These are phyloP conservation scores for Nepenthes alata DNA, from an alignment of 179 eudicot species.

Conservation along the genomic window DNA sequence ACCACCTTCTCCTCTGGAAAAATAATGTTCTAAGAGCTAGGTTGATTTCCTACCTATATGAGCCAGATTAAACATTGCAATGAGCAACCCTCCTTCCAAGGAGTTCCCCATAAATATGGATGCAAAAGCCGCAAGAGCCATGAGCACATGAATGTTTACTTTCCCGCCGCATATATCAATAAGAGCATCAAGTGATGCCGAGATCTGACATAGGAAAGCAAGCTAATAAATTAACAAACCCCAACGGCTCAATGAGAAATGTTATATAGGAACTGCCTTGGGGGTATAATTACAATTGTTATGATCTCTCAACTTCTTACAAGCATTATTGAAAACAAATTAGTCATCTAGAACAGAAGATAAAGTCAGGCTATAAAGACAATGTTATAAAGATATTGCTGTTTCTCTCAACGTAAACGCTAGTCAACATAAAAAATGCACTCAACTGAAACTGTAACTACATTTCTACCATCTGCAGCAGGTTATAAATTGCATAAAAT, in stretches of 20 bases:
- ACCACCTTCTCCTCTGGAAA: background rate
- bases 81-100: slow-evolving; percentile 92
- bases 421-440: too few relatives aligned
- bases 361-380: too few relatives aligned
- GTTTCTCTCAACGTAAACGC: too few relatives aligned
- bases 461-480: too few relatives aligned
- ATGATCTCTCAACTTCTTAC: background rate
- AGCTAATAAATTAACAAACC: background rate
- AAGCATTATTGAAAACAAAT: background rate
- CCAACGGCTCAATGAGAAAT: background rate
- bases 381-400: too few relatives aligned
- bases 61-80: slow-evolving; percentile 95
- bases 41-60: slow-evolving; percentile 59
- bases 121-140: slow-evolving; percentile 95
- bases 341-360: background rate
- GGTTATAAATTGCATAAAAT: too few relatives aligned
- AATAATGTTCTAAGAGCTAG: background rate
- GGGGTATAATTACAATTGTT: background rate
- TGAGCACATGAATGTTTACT: slow-evolving; percentile 92
- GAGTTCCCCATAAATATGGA: slow-evolving; percentile 88
- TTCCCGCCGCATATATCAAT: slow-evolving; percentile 78
- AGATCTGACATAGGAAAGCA: slow-evolving; percentile 42
- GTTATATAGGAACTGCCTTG: background rate
- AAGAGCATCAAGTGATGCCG: slow-evolving; percentile 77
- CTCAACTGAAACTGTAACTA: too few relatives aligned